Evolutionary conservation across 306 rosid genomes (phyloP).

Genomic region (Pyrus pyrifolia): DNA sequence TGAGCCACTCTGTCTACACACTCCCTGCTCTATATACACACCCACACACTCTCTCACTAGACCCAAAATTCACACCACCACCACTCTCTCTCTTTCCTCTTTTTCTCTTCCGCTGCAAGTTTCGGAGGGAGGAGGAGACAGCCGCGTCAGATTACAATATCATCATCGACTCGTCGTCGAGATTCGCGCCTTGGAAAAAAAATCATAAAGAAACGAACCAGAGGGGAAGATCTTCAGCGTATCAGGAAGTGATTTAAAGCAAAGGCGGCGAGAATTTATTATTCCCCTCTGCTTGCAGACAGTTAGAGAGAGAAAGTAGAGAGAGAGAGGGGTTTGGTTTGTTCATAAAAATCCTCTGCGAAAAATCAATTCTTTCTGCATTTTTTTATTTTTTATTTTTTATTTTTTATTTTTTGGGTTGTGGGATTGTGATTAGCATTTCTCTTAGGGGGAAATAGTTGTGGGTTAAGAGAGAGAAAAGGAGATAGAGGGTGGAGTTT

Average conservation of each 20-base stretch:
- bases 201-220: background rate
- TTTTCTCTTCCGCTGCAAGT: constrained; percentile 7
- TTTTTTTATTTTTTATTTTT: no score
- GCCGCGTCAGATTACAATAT: constrained; percentile 25
- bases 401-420: background rate
- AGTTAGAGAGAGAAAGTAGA: background rate
- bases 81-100: background rate
- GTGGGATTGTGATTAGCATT: no score
- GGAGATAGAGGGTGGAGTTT: background rate
- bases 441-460: no score
- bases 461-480: background rate
- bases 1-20: constrained; percentile 47
- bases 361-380: background rate
- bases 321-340: background rate
- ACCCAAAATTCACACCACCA: background rate
- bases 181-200: constrained; percentile 46
- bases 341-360: background rate
- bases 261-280: constrained; percentile 82
- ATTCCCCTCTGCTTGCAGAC: constrained; percentile 2
- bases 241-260: constrained; percentile 41
- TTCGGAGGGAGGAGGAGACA: constrained; percentile 25
- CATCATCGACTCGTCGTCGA: constrained; percentile 29
- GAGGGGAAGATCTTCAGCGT: constrained; percentile 40
- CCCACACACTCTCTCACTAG: background rate
- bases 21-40: constrained; percentile 47